Evolutionary conservation across 2,329 filamentous ascomycete species (phyloP), one percentile per base, ranked within the genome.

Genomic region (Cladorrhinum sp.): DNA sequence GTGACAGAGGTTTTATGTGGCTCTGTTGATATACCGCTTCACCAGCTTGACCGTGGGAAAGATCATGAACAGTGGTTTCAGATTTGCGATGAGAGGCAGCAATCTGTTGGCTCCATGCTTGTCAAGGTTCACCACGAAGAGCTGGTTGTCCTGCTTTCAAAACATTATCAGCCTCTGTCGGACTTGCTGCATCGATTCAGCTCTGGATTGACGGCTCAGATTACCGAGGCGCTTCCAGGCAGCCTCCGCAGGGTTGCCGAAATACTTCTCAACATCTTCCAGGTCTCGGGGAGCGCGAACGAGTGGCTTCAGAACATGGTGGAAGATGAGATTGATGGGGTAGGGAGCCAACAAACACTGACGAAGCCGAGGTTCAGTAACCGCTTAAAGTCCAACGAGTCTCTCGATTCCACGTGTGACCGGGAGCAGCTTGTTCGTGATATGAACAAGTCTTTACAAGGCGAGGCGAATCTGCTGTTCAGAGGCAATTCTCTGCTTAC

Each of bases 271-370:
- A 96, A 98, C 72, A 96, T 99, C 57, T 99, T 94, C 69, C 95
- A 99, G 71, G 93, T 96, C 2, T 94, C 92, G 2, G 92, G 91
- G 0, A 85, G 86, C 39, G 90, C 91, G 2, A 83, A 84, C 49
- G 92, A 97, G 62, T 99, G 95, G 95, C 82, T 99, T 21, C 95
- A 92, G 80, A 88, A 91, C 2, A 79, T 99, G 46, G 91, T 97
- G 0, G 95, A 99, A 74, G 94, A 98, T 71, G 95, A 99, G 74
- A 98, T 99, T 60, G 95, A 98, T 70, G 94, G 94, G 0, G 87
- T 95, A 18, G 86, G 92, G 59, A 96, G 88, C 71, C 92, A 96
- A 67, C 86, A 87, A 14, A 86, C 89, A 0, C 84, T 89, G 64
- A 91, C 87, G 79, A 80, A 89, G 82, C 72, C 87, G 80, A 82